Evolutionary conservation across 176 grass and related monocot species (phyloP), one percentile per base, ranked within the genome.

Genomic region (Alloteropsis semialata): DNA sequence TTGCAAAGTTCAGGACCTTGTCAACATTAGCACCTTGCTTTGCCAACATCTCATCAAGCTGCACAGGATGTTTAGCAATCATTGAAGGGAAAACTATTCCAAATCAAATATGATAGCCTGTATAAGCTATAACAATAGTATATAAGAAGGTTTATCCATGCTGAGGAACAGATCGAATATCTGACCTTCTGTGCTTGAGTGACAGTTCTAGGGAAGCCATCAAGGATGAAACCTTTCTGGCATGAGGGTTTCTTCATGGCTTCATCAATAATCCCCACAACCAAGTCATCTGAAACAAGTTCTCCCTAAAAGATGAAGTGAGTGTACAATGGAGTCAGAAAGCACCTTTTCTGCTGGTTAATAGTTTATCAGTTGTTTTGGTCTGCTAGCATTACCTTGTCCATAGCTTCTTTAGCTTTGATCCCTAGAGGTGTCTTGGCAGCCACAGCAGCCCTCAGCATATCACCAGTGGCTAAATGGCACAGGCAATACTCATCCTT

Each of bases 211-310:
- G 96, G 96, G 79, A 98, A 98, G 34, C 96, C 92, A 58, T 98
- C 96, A 82, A 98, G 96, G 83, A 98, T 98, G 87, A 98, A 98
- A 80, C 96, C 96, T 79, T 98, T 98, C 42, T 95, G 90, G 83
- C 96, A 98, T 73, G 96, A 98, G 65, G 96, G 89, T 76, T 88
- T 98, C 75, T 98, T 98, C 51, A 98, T 95, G 16, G 96, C 96
- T 92, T 98, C 96, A 65, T 98, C 92, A 70, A 98, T 98, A 84
- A 98, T 93, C 41, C 91, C 92, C 84, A 98, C 92, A 84, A 98
- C 96, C 81, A 98, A 92, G 73, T 89, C 87, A 76, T 98, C 96
- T 4, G 96, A 93, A 50, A 98, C 96, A 86, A 98, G 92, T 57
- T 95, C 96, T 74, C 96, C 96, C 92, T 98, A 60, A 15, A 94